phyloP scores from a whole-genome alignment of 23 red algal genomes.

The Cyanidiococcus yangmingshanensis region DNA sequence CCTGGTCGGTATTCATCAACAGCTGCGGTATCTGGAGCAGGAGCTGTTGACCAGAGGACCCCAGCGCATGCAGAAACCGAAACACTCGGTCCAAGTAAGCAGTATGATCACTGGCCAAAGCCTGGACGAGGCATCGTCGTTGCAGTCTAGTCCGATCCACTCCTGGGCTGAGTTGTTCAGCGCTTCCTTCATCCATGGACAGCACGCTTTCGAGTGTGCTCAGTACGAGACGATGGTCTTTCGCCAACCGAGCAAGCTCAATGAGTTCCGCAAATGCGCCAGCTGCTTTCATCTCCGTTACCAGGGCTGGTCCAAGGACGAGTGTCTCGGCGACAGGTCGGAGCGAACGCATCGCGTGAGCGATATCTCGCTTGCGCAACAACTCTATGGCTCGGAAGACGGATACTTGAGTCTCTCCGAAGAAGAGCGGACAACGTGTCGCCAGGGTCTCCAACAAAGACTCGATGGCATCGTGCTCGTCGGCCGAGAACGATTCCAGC shows the following conservation, averaged over 20 bases:
- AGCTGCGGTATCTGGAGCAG: conserved; percentile 30
- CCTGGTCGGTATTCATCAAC: conserved; percentile 17
- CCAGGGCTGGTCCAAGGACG: conserved; percentile 20
- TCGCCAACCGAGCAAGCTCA: background rate
- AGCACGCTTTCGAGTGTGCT: background rate
- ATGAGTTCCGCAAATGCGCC: conserved; percentile 15
- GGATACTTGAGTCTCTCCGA: conserved; percentile 45
- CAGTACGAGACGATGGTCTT: background rate
- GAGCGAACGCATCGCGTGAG: background rate
- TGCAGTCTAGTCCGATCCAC: background rate
- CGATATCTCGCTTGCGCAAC: conserved; percentile 29
- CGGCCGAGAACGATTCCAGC: conserved; percentile 6
- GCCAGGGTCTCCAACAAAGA: conserved; percentile 37
- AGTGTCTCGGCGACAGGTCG: background rate
- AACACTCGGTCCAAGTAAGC: conserved; percentile 31
- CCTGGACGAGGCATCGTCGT: background rate
- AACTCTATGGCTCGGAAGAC: conserved; percentile 43
- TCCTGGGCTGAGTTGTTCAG: conserved; percentile 17
- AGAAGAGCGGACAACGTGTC: conserved; percentile 52
- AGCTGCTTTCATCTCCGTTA: conserved; percentile 4
- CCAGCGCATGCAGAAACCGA: background rate
- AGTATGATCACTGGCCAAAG: background rate
- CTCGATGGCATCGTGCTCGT: conserved; percentile 22
- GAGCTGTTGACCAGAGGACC: conserved; percentile 22
- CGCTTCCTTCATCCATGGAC: background rate